Evolutionary conservation across 208 protist species (phyloP).

Genomic region (Trypanosomatidae sp.): DNA sequence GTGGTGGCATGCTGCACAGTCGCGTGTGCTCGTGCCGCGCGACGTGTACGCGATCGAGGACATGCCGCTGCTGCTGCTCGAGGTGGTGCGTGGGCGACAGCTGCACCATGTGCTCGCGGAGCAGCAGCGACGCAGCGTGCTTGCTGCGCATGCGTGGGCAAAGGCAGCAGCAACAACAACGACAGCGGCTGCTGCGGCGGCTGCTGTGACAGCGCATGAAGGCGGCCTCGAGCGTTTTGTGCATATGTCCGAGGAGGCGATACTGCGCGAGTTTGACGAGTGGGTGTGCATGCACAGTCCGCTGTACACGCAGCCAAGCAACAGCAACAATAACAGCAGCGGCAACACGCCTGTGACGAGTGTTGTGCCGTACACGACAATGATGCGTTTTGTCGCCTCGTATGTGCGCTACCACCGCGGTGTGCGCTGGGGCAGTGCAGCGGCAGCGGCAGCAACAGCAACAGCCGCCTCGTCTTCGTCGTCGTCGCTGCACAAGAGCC

Average conservation of each 20-base stretch:
- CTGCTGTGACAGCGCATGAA: neutral
- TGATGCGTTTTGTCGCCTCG: constrained; percentile 37
- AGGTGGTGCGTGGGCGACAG: neutral
- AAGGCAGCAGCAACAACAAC: too few relatives aligned
- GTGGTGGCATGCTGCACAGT: neutral
- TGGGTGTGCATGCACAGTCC: neutral
- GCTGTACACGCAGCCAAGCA: neutral
- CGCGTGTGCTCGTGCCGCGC: neutral
- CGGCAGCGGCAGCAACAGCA: neutral
- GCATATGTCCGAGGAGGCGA: neutral
- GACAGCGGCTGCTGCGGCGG: too few relatives aligned
- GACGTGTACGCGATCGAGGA: constrained; percentile 2
- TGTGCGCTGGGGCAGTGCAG: constrained; percentile 46
- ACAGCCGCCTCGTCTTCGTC: neutral
- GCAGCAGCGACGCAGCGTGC: neutral
- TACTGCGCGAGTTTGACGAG: neutral
- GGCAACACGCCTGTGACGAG: neutral
- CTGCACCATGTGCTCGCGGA: too few relatives aligned
- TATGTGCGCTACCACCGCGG: constrained; percentile 67
- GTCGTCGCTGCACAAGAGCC: constrained; percentile 9
- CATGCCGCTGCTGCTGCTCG: constrained; percentile 1
- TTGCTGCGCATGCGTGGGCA: too few relatives aligned
- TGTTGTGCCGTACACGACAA: neutral
- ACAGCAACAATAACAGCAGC: neutral
- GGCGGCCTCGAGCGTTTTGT: constrained; percentile 1